phyloP scores from a whole-genome alignment of 2,329 filamentous ascomycete genomes.

The Cladosporium sp. region DNA sequence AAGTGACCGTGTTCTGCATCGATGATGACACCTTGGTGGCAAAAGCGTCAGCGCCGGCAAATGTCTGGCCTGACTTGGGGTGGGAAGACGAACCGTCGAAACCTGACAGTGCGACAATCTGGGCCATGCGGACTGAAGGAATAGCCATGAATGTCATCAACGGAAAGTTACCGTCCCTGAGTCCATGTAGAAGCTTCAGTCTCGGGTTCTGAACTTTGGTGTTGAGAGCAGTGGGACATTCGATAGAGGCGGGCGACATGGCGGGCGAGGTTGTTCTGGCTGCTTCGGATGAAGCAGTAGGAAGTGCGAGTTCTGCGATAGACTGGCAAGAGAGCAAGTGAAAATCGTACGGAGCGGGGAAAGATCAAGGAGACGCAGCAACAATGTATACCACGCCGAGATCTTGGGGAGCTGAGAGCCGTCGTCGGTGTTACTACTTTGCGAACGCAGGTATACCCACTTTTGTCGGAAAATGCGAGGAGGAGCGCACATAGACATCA shows the following conservation, averaged over 20 bases:
- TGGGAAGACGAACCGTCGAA: conserved; percentile 44
- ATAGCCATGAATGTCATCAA: conserved; percentile 38
- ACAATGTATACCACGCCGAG: too few species aligned
- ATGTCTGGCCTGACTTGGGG: neutral
- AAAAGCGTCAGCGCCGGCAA: neutral
- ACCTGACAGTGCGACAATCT: conserved; percentile 55
- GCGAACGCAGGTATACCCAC: too few species aligned
- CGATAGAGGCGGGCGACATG: neutral
- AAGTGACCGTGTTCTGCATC: conserved; percentile 52
- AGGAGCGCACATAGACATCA: too few species aligned
- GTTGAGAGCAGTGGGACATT: conserved; percentile 15
- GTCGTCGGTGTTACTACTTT: too few species aligned
- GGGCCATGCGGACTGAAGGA: conserved; percentile 42
- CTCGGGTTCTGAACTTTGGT: conserved; percentile 33
- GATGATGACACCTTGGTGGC: conserved; percentile 48
- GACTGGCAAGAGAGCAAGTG: too few species aligned
- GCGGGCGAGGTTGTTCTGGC: neutral
- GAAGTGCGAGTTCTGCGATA: too few species aligned
- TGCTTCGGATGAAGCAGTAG: neutral
- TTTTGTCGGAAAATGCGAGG: too few species aligned
- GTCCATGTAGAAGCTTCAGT: conserved; percentile 40
- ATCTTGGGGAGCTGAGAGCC: too few species aligned
- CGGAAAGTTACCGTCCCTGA: conserved; percentile 36
- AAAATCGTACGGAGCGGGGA: too few species aligned
- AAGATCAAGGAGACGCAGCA: too few species aligned